Base-by-base conservation (phyloP, 2,329 filamentous ascomycete genomes). In the Apiospora koreana region DNA sequence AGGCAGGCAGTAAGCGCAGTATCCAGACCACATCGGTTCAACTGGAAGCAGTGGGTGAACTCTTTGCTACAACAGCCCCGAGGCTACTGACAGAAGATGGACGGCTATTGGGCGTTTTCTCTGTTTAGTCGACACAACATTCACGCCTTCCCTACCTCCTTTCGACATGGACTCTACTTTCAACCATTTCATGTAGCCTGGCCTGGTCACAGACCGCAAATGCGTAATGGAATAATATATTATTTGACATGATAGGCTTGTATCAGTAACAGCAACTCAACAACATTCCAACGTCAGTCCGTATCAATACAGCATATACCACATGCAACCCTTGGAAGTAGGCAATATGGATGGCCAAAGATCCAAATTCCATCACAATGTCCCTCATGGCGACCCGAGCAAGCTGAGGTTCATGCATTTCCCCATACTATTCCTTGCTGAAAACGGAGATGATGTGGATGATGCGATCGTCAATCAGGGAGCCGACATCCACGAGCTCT, bases 401-500 rank as follows among this genome's bases (percentile, higher is more conserved):
- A 2, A 18, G 9, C 21, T 62, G 9, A 12, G 4, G 18, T 16
- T 62, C 5, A 18, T 8, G 8, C 18, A 38, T 3, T n/a, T 38
- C 9, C 54, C 54, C 31, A 2, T 8, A 10, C 9, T 62, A 38
- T 62, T 62, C 31, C 54, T 62, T 62, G 31, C 9, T 21, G 38
- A 18, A 16, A 23, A 5, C 9, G 18, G 31, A 7, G 31, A 62
- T 1, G 28, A 62, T 8, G 54, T 62, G 10, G 9, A 38, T 18
- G 18, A 58, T 21, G 18, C 8, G 10, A 35, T 62, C 1, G 10
- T 12, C 8, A 3, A n/a, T 1, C 9, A 38, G 8, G 18, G 31
- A n/a, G 54, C 3, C 35, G 21, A 67, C 4, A 54, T 72, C 6
- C 9, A 35, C 14, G 69, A 74, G 25, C n/a, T 70, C 21, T 72